phyloP scores from a whole-genome alignment of 2,329 filamentous ascomycete species.

The Fusarium longipes region DNA sequence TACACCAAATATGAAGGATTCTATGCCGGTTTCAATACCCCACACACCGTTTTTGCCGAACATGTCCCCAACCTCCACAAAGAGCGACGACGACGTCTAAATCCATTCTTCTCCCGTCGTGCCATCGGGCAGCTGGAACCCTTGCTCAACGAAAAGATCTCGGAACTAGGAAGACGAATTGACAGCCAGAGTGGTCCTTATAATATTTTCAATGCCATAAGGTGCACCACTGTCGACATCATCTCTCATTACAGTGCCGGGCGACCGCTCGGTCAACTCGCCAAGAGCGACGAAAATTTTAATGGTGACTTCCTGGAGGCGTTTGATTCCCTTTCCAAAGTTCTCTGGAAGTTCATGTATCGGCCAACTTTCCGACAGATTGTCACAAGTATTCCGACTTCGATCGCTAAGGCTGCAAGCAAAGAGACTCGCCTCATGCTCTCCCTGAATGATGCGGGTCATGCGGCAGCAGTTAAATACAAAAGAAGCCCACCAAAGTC shows the following conservation, averaged over 20 bases:
- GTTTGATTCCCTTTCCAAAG: fast-evolving
- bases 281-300: background rate
- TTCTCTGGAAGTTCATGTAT: background rate
- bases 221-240: background rate
- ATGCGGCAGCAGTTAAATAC: background rate
- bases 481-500: background rate
- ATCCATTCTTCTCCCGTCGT: background rate
- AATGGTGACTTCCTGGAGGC: background rate
- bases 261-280: background rate
- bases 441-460: background rate
- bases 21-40: background rate
- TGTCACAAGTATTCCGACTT: fast-evolving
- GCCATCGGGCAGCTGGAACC: background rate
- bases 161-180: background rate
- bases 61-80: background rate
- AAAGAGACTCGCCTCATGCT: background rate
- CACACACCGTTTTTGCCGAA: background rate
- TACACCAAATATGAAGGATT: background rate
- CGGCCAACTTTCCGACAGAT: background rate
- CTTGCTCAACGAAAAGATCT: background rate
- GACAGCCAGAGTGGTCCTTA: background rate
- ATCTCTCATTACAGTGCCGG: background rate
- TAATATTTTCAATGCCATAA: background rate
- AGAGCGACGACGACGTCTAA: background rate
- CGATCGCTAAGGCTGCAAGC: background rate